These are phyloP conservation scores for Alloteropsis semialata DNA, from an alignment of 176 grass and related monocot species.

Conservation along the genomic window DNA sequence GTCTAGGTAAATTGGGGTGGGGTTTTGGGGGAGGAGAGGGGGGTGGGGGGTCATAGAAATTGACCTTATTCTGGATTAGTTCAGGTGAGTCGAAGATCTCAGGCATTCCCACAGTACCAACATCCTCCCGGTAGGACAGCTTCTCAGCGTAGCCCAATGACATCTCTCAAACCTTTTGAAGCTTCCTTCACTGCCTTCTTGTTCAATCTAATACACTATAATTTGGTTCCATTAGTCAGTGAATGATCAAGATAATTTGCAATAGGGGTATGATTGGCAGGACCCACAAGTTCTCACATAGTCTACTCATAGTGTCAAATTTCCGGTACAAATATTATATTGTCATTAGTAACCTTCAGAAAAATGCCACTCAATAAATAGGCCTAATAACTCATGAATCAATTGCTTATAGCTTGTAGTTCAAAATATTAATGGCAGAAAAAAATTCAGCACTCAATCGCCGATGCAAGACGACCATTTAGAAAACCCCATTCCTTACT, in stretches of 20 bases:
- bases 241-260: not conserved
- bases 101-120: conserved; percentile 84
- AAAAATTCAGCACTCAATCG: too few relatives aligned
- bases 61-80: conserved; percentile 66
- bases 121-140: conserved; percentile 85
- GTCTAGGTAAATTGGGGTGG: not conserved
- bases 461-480: too few relatives aligned
- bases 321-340: too few relatives aligned
- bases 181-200: conserved; percentile 4
- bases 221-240: not conserved
- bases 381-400: too few relatives aligned
- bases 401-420: too few relatives aligned
- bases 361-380: too few relatives aligned
- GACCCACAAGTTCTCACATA: not conserved
- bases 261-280: not conserved
- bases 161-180: conserved; percentile 37
- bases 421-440: too few relatives aligned
- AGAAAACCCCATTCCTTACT: too few relatives aligned
- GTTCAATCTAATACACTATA: conserved; percentile 3
- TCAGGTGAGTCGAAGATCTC: conserved; percentile 78
- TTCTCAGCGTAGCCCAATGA: conserved; percentile 92
- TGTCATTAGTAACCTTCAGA: too few relatives aligned
- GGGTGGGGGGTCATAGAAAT: not conserved
- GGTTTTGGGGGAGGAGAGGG: too few relatives aligned
- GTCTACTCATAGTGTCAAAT: not conserved